Evolutionary conservation across 1,284 basidiomycete species (phyloP), one percentile per base, ranked within the genome.

Genomic region (Melampsora larici-populina): DNA sequence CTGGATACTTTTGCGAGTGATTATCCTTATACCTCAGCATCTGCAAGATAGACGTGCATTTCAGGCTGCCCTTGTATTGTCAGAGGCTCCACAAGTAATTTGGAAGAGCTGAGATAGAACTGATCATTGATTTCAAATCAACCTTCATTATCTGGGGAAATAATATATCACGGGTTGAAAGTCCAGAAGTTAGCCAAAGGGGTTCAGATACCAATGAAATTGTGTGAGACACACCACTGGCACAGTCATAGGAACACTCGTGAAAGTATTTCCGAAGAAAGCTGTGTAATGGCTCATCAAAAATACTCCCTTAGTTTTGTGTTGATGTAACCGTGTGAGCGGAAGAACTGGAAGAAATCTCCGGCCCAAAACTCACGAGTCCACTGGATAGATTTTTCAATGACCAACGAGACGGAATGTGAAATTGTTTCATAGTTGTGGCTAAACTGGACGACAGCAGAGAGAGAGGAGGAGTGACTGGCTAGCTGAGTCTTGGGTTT

Each of bases 271-370:
- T 83, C 94, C 92, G 69, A 89, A 88, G 89, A 99, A 98, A 0
- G 93, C 92, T 24, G 93, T 98, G 84, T 99, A 99, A 90, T 0
- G 94, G 94, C 82, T 97, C 91, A 21, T 94, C 92, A 72, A 92
- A 88, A 0, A 99, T 87, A 87, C 84, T 99, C 97, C 66, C 96
- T 90, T 60, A 96, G 90, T 86, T 98, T 99, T 62, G 96, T 97
- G 84, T 99, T 97, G 81, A 97, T 91, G 84, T 98, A 95, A 5
- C 95, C 97, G 84, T 99, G 97, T 0, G 96, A 96, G 71, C 96
- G 89, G 90, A 99, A 96, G 89, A 99, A 99, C 18, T 97, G 96
- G 80, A 91, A 91, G 84, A 98, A 97, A 15, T 91, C 89, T 40
- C 96, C 97, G 49, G 95, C 91, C 86, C n/a, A n/a, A n/a, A n/a